Conservation (phyloP, 1,139 yeast genomes). For the Geotrichum australiense region DNA sequence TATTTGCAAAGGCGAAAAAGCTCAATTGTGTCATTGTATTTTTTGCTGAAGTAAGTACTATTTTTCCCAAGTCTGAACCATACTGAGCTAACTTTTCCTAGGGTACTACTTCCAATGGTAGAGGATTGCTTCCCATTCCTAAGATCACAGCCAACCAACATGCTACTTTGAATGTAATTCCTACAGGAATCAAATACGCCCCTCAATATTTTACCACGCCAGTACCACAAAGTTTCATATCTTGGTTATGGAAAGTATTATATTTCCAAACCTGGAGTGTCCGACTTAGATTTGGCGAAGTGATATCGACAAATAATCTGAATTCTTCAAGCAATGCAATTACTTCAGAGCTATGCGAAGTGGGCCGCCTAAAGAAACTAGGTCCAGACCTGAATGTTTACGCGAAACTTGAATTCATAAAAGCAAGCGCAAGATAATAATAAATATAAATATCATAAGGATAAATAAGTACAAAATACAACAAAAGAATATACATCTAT, state of each 20-base stretch:
- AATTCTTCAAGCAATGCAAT: conserved; percentile 19
- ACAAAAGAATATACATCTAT: not conserved
- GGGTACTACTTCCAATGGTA: conserved; percentile 39
- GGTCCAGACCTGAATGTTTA: conserved; percentile 30
- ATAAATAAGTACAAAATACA: not conserved
- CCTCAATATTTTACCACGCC: conserved; percentile 30
- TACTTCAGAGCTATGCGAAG: conserved; percentile 26
- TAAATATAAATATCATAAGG: not conserved
- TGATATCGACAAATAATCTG: conserved; percentile 18
- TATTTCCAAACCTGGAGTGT: conserved; percentile 22
- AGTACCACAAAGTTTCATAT: conserved; percentile 21
- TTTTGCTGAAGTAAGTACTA: conserved; percentile 13
- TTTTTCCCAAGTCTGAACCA: not conserved
- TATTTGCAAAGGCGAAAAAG: conserved; percentile 6
- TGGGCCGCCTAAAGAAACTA: conserved; percentile 32
- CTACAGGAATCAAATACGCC: conserved; percentile 31
- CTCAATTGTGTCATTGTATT: conserved; percentile 12
- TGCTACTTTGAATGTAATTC: conserved; percentile 15
- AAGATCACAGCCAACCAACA: not conserved
- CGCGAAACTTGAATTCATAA: conserved; percentile 30
- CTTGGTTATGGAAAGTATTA: conserved; percentile 22
- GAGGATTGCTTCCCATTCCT: conserved; percentile 33
- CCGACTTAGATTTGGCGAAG: conserved; percentile 25
- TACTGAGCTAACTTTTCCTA: conserved; percentile 27
- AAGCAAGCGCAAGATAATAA: not conserved